Evolutionary conservation across 257 asterid species (phyloP).

Genomic region (Henckelia pumila): DNA sequence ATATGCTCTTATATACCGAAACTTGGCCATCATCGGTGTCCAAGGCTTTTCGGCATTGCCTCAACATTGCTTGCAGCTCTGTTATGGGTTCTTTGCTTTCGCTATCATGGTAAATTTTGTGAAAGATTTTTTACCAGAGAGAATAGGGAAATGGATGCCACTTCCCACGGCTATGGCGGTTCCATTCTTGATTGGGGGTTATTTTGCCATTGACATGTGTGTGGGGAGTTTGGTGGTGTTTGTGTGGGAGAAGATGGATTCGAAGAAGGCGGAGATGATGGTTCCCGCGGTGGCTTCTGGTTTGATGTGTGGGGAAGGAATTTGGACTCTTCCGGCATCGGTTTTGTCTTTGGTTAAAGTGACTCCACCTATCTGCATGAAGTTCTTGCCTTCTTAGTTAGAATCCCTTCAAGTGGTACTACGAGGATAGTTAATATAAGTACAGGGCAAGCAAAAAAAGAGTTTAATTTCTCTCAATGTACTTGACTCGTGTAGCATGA

Average conservation of each 20-base stretch:
- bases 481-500: neutral
- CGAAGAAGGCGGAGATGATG: conserved; percentile 52
- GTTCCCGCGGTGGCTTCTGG: conserved; percentile 89
- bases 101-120: conserved; percentile 49
- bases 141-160: conserved; percentile 74
- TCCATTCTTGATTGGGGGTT: conserved; percentile 75
- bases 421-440: neutral
- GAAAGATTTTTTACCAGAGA: conserved; percentile 52
- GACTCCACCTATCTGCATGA: conserved; percentile 81
- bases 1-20: conserved; percentile 67
- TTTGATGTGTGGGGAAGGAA: conserved; percentile 81
- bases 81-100: conserved; percentile 68
- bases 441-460: neutral
- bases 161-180: conserved; percentile 84
- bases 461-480: too few species aligned
- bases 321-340: conserved; percentile 81
- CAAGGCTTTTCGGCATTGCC: conserved; percentile 86
- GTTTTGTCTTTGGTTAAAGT: conserved; percentile 69
- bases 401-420: neutral
- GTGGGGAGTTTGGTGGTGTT: conserved; percentile 67
- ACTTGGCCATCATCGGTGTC: conserved; percentile 77
- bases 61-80: conserved; percentile 64
- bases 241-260: conserved; percentile 50
- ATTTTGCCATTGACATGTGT: conserved; percentile 84
- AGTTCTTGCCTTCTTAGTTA: conserved; percentile 45